These are phyloP conservation scores for Aspergillus spinulosporus DNA, from an alignment of 2,329 filamentous ascomycete genomes.

Conservation along the genomic window DNA sequence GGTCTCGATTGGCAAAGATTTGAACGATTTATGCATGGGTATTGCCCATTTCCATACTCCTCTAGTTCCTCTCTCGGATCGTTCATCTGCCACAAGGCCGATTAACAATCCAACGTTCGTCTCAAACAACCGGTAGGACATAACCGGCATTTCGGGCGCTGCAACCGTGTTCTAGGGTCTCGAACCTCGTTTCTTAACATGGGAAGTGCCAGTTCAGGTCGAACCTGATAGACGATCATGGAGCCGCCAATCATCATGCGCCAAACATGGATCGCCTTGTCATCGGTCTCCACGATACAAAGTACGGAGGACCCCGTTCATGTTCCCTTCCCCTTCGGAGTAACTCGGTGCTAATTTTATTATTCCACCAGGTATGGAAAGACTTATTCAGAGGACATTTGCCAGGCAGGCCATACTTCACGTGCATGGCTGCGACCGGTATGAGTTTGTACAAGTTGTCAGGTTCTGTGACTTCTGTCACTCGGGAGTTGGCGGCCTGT, in stretches of 20 bases:
- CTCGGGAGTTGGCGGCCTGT: neutral
- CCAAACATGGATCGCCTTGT: neutral
- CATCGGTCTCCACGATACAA: conserved; percentile 6
- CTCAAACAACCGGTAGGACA: conserved; percentile 5
- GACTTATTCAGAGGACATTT: too few species aligned
- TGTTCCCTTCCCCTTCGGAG: neutral
- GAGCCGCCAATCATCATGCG: conserved; percentile 1
- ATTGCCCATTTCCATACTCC: conserved; percentile 12
- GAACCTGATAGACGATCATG: neutral
- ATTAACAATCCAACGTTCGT: conserved; percentile 16
- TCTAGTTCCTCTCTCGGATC: conserved; percentile 8
- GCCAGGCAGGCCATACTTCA: conserved; percentile 14
- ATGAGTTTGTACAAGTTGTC: neutral
- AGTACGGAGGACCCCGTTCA: neutral
- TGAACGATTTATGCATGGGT: conserved; percentile 15
- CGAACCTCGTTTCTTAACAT: conserved; percentile 1
- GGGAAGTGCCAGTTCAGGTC: neutral
- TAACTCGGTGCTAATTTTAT: neutral
- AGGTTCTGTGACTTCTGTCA: neutral
- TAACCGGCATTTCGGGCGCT: conserved; percentile 11
- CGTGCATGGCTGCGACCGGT: conserved; percentile 14
- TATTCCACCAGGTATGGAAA: neutral
- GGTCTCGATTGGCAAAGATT: conserved; percentile 14
- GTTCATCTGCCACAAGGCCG: conserved; percentile 5
- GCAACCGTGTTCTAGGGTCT: conserved; percentile 1